Evolutionary conservation across 2,329 filamentous ascomycete species (phyloP), one percentile per base, ranked within the genome.

Genomic region (Penicillium hesseltinei): DNA sequence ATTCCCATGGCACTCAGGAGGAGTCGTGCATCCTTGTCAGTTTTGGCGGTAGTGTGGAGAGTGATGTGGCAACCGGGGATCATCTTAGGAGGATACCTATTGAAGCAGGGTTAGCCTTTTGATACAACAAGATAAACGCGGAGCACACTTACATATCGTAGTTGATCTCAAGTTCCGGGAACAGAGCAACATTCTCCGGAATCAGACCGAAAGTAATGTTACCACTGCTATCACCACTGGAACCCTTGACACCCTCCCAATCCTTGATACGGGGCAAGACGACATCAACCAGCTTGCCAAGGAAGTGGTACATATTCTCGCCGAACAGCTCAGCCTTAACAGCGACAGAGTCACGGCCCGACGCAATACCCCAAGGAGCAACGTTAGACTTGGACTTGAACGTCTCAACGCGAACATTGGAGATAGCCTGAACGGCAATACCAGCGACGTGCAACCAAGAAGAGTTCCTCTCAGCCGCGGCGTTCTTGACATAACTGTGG

Each of bases 231-330:
- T 99, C 94, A 70, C 94, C 94, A 39, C 90, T 90, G 43, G 80
- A 84, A 48, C 86, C 87, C 66, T 84, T 84, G n/a, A 90, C 80
- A 58, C 94, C 94, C 55, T 84, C 85, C 89, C 91, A 99, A 67
- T 99, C 94, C 81, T 97, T 99, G 77, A 99, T 95, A 71, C 88
- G 90, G 39, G 94, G 94, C 72, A 97, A 82, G 6, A 99, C 92
- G 9, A 97, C 81, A 72, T 96, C 91, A 54, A 97, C 82, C 65
- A 92, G 81, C 79, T 96, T 96, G 69, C 93, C 89, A 44, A 99
- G 72, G 74, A 99, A 97, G 73, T 97, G 88, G 62, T 91, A 90
- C 69, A 95, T 94, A 58, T 88, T 84, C 72, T 94, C 88, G 31
- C 91, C 91, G 55, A 82, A 81, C 61, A 99, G 78, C 27, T 90